These are phyloP conservation scores for Sugiyamaella smithiae DNA, from an alignment of 805 yeast species.

Conservation along the genomic window DNA sequence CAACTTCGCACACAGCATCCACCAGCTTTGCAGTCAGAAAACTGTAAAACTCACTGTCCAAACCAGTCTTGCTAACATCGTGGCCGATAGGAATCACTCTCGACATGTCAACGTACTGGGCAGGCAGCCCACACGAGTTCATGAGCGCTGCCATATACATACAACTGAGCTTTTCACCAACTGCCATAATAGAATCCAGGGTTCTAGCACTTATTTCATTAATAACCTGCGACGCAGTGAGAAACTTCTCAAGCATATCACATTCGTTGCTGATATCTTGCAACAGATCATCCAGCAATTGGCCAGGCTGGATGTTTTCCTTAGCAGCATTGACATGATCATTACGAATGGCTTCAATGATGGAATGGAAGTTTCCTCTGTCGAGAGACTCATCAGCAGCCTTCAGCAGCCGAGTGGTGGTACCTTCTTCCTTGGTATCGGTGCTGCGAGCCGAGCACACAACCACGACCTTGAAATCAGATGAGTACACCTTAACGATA, in stretches of 20 bases:
- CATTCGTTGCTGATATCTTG: constrained; percentile 63
- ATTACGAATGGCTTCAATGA: constrained; percentile 64
- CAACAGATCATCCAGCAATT: constrained; percentile 53
- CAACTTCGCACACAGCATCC: constrained; percentile 38
- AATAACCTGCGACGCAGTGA: constrained; percentile 84
- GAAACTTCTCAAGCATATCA: constrained; percentile 60
- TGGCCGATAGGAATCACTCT: constrained; percentile 63
- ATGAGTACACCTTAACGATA: constrained; percentile 61
- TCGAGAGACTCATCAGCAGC: constrained; percentile 65
- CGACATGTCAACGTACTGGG: constrained; percentile 77
- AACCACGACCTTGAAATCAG: constrained; percentile 69
- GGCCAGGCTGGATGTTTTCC: constrained; percentile 44
- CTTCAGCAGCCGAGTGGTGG: constrained; percentile 77
- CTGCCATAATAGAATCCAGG: constrained; percentile 82
- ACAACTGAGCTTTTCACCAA: constrained; percentile 92
- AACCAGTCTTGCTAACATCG: constrained; percentile 49
- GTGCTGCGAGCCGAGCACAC: constrained; percentile 96
- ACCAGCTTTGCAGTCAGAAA: constrained; percentile 51
- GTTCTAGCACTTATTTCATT: constrained; percentile 91
- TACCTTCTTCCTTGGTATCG: constrained; percentile 88
- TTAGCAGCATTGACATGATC: constrained; percentile 81
- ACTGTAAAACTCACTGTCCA: constrained; percentile 63
- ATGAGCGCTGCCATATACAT: constrained; percentile 81
- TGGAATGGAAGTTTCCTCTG: constrained; percentile 41
- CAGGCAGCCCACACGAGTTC: constrained; percentile 75